Conservation (phyloP, 139 green algal species). For the Chlamydomonas schloesseri region DNA sequence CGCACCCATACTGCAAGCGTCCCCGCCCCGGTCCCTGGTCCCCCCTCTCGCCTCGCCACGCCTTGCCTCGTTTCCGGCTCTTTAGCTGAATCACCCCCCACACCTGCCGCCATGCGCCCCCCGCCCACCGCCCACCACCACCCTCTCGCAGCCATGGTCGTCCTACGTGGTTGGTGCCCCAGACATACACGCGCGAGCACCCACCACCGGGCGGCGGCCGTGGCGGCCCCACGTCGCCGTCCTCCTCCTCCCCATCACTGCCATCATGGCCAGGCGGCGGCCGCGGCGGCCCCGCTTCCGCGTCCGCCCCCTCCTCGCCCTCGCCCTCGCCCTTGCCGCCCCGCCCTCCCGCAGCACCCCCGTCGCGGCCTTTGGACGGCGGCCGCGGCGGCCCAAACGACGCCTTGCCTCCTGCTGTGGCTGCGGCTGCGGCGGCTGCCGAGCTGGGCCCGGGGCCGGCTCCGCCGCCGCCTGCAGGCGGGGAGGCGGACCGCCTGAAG, state of each 20-base stretch:
- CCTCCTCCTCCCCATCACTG: conserved; percentile 9
- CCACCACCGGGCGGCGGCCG: conserved; percentile 24
- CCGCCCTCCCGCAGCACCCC: background rate
- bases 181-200: background rate
- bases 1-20: too few species aligned
- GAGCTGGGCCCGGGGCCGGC: conserved; percentile 33
- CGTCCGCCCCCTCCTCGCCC: background rate
- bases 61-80: too few species aligned
- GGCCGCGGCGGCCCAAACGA: conserved; percentile 49
- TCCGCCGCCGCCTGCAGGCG: background rate
- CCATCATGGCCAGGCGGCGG: background rate
- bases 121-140: too few species aligned
- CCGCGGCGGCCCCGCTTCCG: background rate
- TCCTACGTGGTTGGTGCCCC: too few species aligned
- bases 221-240: conserved; percentile 23
- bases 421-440: conserved; percentile 31
- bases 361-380: background rate
- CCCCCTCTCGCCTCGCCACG: too few species aligned
- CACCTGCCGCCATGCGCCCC: too few species aligned
- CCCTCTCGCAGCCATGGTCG: too few species aligned
- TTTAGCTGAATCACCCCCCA: too few species aligned
- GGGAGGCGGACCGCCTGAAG: background rate
- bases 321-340: background rate
- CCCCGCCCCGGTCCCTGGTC: too few species aligned
- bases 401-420: too few species aligned